phyloP scores from a whole-genome alignment of 78 protist genomes.

The Dictyostelium discoideum region DNA sequence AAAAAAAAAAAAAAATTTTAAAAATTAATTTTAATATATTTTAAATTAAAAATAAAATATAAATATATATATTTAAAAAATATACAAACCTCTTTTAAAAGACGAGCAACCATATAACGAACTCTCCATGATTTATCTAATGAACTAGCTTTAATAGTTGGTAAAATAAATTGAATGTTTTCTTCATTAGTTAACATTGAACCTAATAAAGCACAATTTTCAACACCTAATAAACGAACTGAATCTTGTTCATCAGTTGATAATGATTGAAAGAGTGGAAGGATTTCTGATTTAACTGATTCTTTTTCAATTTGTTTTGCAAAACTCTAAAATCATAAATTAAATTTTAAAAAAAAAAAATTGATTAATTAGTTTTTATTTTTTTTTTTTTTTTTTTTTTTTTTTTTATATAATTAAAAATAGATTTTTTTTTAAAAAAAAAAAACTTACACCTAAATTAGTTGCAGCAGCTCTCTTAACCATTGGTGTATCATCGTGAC shows the following conservation, averaged over 20 bases:
- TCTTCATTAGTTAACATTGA: conserved; percentile 84
- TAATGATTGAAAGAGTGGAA: conserved; percentile 89
- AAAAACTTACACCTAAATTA: conserved; percentile 79
- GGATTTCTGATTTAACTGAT: conserved; percentile 80
- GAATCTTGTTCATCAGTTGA: conserved; percentile 96
- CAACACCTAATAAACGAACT: conserved; percentile 96
- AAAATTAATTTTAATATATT: not conserved
- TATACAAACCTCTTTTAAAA: conserved; percentile 71
- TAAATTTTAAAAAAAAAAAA: not conserved
- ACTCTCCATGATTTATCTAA: conserved; percentile 98
- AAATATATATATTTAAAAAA: not conserved
- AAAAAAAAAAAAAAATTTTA: no score
- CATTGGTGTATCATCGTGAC: conserved; percentile 97
- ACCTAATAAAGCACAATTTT: conserved; percentile 89
- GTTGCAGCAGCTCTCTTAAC: conserved; percentile 95
- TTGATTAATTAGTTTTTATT: not conserved
- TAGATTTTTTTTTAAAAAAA: not conserved
- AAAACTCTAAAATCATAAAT: conserved; percentile 39
- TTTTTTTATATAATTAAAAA: not conserved
- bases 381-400: no score
- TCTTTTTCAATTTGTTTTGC: conserved; percentile 84
- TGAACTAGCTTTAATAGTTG: conserved; percentile 70
- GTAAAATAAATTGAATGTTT: conserved; percentile 80
- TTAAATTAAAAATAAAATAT: not conserved
- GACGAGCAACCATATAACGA: conserved; percentile 96